Percentiles rank a stretch among this genome's conserved stretches.
phyloP scores from a whole-genome alignment of 805 yeast genomes.

The Starmerella floris region DNA sequence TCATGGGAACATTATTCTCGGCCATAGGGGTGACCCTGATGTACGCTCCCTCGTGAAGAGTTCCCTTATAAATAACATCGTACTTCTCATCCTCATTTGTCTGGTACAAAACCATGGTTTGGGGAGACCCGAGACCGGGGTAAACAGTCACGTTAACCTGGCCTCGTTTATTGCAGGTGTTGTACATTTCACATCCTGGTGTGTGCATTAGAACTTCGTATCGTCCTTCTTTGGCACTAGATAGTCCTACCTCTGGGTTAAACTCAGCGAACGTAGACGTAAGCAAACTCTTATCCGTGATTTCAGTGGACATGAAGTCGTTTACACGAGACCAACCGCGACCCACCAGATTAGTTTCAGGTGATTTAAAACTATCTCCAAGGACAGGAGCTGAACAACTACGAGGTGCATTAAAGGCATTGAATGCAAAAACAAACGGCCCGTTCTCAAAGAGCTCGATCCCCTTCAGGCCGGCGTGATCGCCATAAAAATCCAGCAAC shows the following conservation, averaged over 20 bases:
- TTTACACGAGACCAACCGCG: constrained; percentile 19
- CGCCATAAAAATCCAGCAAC: constrained; percentile 56
- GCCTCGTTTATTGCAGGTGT: constrained; percentile 58
- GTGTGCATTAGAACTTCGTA: constrained; percentile 65
- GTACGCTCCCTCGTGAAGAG: constrained; percentile 36
- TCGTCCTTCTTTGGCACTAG: constrained; percentile 51
- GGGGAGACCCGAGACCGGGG: constrained; percentile 34
- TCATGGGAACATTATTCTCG: constrained; percentile 28
- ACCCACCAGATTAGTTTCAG: background rate
- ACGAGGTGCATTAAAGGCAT: constrained; percentile 36
- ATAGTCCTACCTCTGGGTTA: constrained; percentile 39
- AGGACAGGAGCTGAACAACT: constrained; percentile 1
- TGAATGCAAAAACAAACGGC: constrained; percentile 57
- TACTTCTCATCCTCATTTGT: constrained; percentile 70
- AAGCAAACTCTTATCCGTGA: constrained; percentile 25
- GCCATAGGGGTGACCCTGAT: constrained; percentile 24
- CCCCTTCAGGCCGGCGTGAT: constrained; percentile 55
- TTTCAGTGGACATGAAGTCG: constrained; percentile 23
- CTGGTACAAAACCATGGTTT: constrained; percentile 49
- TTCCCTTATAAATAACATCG: constrained; percentile 64
- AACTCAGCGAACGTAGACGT: constrained; percentile 36
- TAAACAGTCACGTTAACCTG: constrained; percentile 61
- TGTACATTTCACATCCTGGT: constrained; percentile 68
- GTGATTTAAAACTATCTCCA: background rate
- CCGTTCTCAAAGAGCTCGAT: constrained; percentile 51